Evolutionary conservation across 768 basidiomycete species (phyloP).

Genomic region (Rhodotorula paludigena): DNA sequence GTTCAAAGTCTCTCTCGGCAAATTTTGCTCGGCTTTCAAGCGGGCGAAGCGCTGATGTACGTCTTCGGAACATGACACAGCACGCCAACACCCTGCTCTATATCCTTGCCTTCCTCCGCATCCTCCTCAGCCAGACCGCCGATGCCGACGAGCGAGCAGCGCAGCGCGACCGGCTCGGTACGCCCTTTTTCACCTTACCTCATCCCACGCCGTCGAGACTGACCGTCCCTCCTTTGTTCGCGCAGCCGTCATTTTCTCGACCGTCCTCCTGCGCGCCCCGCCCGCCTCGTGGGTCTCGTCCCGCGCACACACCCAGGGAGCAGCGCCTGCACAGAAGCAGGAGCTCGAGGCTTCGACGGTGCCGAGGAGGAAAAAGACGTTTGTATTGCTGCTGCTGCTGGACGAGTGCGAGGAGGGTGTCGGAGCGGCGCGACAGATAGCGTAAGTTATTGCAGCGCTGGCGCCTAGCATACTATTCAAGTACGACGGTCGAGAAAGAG

Average conservation of each 20-base stretch:
- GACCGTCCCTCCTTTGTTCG: not conserved
- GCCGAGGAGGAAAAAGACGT: slow-evolving; percentile 11
- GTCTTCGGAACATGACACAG: not conserved
- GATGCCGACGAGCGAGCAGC: not conserved
- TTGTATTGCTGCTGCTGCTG: slow-evolving; percentile 4
- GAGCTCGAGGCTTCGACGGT: slow-evolving; percentile 3
- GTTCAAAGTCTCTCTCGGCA: no score
- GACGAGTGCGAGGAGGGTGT: no score
- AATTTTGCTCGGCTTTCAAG: not conserved
- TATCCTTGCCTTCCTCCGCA: slow-evolving; percentile 21
- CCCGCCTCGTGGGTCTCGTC: not conserved
- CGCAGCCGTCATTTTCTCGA: slow-evolving; percentile 29
- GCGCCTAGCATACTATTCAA: no score
- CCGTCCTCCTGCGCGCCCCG: slow-evolving; percentile 20
- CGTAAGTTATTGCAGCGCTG: no score
- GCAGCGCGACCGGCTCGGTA: slow-evolving; percentile 22
- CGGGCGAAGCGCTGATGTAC: not conserved
- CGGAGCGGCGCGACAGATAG: no score
- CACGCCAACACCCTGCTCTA: slow-evolving; percentile 28
- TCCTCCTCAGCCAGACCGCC: slow-evolving; percentile 3
- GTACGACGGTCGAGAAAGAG: no score
- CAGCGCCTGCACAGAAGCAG: not conserved
- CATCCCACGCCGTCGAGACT: no score
- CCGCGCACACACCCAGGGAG: not conserved
- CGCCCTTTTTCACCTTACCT: not conserved